Conservation (phyloP, 2,329 filamentous ascomycete genomes). For the Lachnellula subtilissima region DNA sequence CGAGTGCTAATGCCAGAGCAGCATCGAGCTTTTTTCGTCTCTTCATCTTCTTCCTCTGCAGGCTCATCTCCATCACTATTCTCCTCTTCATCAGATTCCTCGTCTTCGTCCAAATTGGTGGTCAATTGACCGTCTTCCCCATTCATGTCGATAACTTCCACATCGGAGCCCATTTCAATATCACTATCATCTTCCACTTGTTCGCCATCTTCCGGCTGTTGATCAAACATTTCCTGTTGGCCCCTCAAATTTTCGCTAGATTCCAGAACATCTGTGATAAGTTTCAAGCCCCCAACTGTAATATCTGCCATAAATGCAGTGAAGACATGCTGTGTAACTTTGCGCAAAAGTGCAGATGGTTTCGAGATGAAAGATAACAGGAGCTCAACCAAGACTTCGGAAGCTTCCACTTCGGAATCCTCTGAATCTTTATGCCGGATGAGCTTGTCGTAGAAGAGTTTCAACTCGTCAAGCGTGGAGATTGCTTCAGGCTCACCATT, state of each 20-base stretch:
- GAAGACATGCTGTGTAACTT: constrained; percentile 85
- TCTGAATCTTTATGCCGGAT: constrained; percentile 46
- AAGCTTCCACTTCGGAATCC: constrained; percentile 50
- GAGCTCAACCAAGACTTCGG: constrained; percentile 78
- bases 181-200: constrained; percentile 39
- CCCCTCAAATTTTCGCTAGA: constrained; percentile 78
- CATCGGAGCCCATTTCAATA: constrained; percentile 40
- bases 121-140: constrained; percentile 38
- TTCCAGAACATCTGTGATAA: constrained; percentile 62
- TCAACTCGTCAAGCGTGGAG: constrained; percentile 75
- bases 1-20: constrained; percentile 72
- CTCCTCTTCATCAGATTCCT: constrained; percentile 34
- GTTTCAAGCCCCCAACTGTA: constrained; percentile 65
- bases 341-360: constrained; percentile 76
- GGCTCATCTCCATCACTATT: constrained; percentile 34
- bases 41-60: constrained; percentile 33
- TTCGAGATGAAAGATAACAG: constrained; percentile 85
- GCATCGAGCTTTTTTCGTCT: constrained; percentile 53
- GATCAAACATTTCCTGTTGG: constrained; percentile 80
- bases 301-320: constrained; percentile 73
- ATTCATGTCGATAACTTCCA: constrained; percentile 45
- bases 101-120: constrained; percentile 36
- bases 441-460: constrained; percentile 66
- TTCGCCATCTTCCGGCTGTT: constrained; percentile 56
- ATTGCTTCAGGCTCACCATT: constrained; percentile 84